Percentiles rank a stretch among this genome's conserved stretches.
phyloP scores from a whole-genome alignment of 23 red algal species.

The Agarophyton chilense region DNA sequence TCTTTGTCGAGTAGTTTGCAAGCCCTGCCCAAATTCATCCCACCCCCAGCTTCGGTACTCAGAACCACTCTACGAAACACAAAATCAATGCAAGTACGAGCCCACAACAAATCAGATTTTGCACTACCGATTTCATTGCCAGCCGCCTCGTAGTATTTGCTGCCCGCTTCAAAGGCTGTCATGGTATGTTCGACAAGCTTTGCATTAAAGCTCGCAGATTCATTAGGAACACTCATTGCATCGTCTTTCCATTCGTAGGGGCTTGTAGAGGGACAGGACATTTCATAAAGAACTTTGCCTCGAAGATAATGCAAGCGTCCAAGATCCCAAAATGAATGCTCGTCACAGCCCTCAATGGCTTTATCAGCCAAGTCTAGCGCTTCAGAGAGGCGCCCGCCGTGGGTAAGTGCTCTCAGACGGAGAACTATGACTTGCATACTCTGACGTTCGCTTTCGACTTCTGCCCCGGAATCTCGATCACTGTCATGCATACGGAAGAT shows the following conservation, averaged over 20 bases:
- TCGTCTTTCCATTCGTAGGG: conserved; percentile 20
- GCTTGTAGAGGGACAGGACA: conserved; percentile 45
- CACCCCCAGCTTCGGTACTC: conserved; percentile 50
- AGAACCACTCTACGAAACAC: conserved; percentile 67
- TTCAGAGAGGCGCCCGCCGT: conserved; percentile 69
- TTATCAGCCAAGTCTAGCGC: conserved; percentile 68
- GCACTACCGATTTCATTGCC: conserved; percentile 67
- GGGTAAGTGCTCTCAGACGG: conserved; percentile 38
- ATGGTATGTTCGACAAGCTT: conserved; percentile 53
- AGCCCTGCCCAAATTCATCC: conserved; percentile 39
- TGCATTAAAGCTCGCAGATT: neutral
- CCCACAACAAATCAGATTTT: conserved; percentile 70
- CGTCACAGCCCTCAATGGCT: conserved; percentile 28
- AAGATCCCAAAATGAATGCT: conserved; percentile 61
- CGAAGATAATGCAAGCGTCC: conserved; percentile 71
- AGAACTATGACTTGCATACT: conserved; percentile 38
- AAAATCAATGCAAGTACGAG: conserved; percentile 65
- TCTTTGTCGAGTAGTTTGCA: conserved; percentile 35
- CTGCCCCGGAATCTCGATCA: conserved; percentile 1
- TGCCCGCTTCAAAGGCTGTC: conserved; percentile 68
- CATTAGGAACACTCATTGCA: conserved; percentile 6
- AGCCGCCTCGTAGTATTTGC: conserved; percentile 66
- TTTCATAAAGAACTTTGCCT: conserved; percentile 59
- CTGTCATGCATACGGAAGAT: conserved; percentile 47
- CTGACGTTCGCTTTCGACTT: neutral